Evolutionary conservation across 108 stramenopile genomes (phyloP), one percentile per base, ranked within the genome.

Genomic region (Fistulifera pelliculosa): DNA sequence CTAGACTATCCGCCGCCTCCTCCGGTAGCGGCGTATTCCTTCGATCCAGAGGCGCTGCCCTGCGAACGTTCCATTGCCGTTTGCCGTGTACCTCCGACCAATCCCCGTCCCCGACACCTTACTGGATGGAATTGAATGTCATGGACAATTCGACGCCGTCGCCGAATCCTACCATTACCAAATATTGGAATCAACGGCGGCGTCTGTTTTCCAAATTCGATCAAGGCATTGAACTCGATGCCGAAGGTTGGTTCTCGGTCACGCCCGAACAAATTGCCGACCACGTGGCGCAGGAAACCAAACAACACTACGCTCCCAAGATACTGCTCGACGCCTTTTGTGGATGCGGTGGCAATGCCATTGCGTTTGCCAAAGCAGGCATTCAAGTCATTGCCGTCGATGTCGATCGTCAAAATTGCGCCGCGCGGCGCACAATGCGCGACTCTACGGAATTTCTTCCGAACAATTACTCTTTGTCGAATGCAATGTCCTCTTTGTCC

Each of bases 351-450:
- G 90, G 90, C 6, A 91, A 91, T 64, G 66, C 76, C 8, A 84
- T 91, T 52, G 85, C 83, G 12, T 91, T 91, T 72, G 74, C 69
- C 14, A 38, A 41, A 26, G 62, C 57, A 58, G 27, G 52, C 3
- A 31, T 26, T 19, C 13, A 22, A 18, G 87, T 98, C 0, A 66
- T 94, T 24, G 90, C 85, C 31, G 80, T 96, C 38, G 97, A 98
- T 52, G 57, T 87, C 14, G 95, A 98, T 65, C 74, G 87, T 16
- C 47, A 52, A 23, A 95, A 59, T 70, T 98, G 12, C 72, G 84
- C 26, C 86, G 69, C 64, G 95, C 95, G 1, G 93, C 95, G 17
- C 80, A 88, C 60, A 98, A 98, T 66, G 97, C 97, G 24, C 67
- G 84, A 1, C 69, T 95, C 41, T 98, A 98, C 65, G 74, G 65